phyloP scores from a whole-genome alignment of 2,329 filamentous ascomycete genomes.

The Exophiala sideris region DNA sequence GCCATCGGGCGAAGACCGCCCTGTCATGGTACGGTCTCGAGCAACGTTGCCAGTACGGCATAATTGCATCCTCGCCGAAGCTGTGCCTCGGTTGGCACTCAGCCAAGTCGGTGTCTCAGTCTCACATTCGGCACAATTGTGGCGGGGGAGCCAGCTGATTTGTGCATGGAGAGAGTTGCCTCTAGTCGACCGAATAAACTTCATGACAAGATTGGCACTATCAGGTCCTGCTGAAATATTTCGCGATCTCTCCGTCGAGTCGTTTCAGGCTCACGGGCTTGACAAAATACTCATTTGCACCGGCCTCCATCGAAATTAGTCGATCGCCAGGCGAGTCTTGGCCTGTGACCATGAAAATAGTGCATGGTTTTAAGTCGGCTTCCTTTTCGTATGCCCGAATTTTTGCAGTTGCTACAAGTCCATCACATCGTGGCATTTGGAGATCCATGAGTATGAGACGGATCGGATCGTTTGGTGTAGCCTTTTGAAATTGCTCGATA shows the following conservation, averaged over 20 bases:
- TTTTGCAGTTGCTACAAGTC: conserved; percentile 1
- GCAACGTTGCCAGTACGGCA: too few relatives aligned
- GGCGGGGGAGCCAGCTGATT: too few relatives aligned
- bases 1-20: too few relatives aligned
- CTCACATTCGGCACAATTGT: too few relatives aligned
- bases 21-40: too few relatives aligned
- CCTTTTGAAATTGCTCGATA: not conserved
- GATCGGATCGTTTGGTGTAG: not conserved
- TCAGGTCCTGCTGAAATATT: not conserved
- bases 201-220: not conserved
- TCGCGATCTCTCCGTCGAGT: conserved; percentile 1
- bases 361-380: not conserved
- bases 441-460: conserved; percentile 15
- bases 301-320: conserved; percentile 3
- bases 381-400: conserved; percentile 6
- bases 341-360: conserved; percentile 15
- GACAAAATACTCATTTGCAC: conserved; percentile 12
- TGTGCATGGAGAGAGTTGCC: too few relatives aligned
- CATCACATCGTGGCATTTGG: conserved; percentile 13
- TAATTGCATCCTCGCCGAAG: too few relatives aligned
- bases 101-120: too few relatives aligned
- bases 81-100: too few relatives aligned
- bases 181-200: not conserved
- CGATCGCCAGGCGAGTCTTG: conserved; percentile 12
- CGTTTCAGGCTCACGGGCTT: conserved; percentile 13